phyloP scores from a whole-genome alignment of 75 land plant genomes.

The Adiantum capillusveneris region DNA sequence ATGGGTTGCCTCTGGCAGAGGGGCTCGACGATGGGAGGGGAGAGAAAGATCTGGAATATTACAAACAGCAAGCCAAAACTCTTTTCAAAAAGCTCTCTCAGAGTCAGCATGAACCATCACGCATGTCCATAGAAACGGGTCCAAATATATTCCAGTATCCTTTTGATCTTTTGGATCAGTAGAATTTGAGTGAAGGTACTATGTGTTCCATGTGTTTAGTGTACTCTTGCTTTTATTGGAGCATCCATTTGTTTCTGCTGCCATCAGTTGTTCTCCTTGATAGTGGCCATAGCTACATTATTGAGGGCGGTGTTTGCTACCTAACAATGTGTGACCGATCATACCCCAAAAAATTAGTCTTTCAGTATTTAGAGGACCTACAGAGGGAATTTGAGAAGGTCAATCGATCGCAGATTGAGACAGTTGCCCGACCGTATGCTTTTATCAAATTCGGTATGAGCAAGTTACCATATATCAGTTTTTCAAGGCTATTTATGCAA shows the following conservation, averaged over 20 bases:
- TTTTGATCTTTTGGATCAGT: no score
- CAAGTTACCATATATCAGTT: no score
- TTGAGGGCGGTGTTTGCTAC: conserved; percentile 92
- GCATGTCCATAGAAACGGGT: conserved; percentile 95
- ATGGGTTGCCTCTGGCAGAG: conserved; percentile 91
- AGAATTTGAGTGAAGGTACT: no score
- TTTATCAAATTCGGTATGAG: conserved; percentile 94
- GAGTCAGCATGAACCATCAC: conserved; percentile 75
- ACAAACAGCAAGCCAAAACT: conserved; percentile 91
- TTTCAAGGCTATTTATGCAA: no score
- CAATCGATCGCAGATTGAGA: conserved; percentile 79
- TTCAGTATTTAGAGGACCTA: conserved; percentile 92
- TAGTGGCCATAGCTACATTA: conserved; percentile 56
- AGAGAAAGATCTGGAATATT: conserved; percentile 71
- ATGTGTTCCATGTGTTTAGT: no score
- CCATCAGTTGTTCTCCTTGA: conserved; percentile 3
- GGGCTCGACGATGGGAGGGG: conserved; percentile 90
- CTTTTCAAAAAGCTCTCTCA: conserved; percentile 84
- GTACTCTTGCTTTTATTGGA: no score
- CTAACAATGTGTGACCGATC: conserved; percentile 96
- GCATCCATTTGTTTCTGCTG: neutral
- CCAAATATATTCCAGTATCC: conserved; percentile 95
- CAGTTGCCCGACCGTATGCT: conserved; percentile 96
- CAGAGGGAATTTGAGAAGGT: conserved; percentile 88
- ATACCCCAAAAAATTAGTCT: conserved; percentile 95